Evolutionary conservation across 352 stramenopile species (phyloP).

Genomic region (Phytophthora rubi): DNA sequence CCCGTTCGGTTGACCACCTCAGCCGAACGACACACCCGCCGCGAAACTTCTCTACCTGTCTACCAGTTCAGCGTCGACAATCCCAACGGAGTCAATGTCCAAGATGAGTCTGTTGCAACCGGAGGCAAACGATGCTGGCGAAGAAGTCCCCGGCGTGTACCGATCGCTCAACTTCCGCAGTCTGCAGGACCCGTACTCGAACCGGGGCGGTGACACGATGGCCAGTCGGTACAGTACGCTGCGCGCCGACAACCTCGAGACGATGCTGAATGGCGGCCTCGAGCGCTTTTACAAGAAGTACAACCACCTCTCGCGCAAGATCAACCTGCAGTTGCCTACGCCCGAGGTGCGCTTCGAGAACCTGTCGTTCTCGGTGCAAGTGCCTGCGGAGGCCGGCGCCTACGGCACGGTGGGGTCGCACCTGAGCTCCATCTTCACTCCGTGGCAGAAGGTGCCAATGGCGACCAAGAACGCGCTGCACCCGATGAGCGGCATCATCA

Average conservation of each 20-base stretch:
- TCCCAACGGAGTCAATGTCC: background rate
- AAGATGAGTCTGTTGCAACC: conserved; percentile 23
- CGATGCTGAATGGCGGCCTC: conserved; percentile 67
- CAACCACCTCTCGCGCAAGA: conserved; percentile 70
- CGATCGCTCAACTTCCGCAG: conserved; percentile 69
- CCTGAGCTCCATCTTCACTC: conserved; percentile 54
- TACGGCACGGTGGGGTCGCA: conserved; percentile 62
- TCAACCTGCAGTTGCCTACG: conserved; percentile 49
- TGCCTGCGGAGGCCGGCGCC: conserved; percentile 46
- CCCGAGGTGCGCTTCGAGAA: conserved; percentile 82
- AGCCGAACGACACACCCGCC: background rate
- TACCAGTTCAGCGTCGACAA: conserved; percentile 3
- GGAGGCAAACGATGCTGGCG: conserved; percentile 19
- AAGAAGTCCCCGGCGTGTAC: conserved; percentile 61
- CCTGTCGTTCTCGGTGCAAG: conserved; percentile 67
- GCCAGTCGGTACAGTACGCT: conserved; percentile 49
- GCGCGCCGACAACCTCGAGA: conserved; percentile 69
- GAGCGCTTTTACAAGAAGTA: conserved; percentile 89
- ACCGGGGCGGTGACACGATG: conserved; percentile 46
- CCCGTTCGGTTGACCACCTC: background rate
- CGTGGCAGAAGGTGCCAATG: conserved; percentile 50
- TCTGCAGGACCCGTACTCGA: conserved; percentile 61
- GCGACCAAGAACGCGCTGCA: conserved; percentile 56
- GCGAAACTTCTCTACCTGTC: background rate
- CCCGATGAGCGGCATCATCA: conserved; percentile 73